Percentiles rank a stretch among this genome's conserved stretches.
phyloP scores from a whole-genome alignment of 1,284 basidiomycete species.

The Sporisorium iseilematis-ciliati region DNA sequence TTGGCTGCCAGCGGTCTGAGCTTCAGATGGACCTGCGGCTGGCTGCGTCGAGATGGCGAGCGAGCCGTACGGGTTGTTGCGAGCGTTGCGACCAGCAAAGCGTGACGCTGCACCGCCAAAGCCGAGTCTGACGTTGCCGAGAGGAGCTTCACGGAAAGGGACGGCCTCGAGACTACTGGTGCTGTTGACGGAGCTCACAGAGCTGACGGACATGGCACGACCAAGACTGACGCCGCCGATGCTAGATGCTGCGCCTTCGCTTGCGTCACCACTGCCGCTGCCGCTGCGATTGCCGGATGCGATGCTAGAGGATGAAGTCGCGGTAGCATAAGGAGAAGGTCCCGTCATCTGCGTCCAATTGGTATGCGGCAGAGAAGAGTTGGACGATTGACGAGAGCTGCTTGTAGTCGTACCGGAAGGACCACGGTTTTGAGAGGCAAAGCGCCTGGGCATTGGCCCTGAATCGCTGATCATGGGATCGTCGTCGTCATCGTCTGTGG shows the following conservation, averaged over 20 bases:
- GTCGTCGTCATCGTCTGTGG: slow-evolving; percentile 56
- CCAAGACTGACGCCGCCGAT: slow-evolving; percentile 47
- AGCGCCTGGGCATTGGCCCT: slow-evolving; percentile 52
- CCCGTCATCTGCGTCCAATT: slow-evolving; percentile 2
- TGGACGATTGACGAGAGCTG: slow-evolving; percentile 38
- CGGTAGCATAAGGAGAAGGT: slow-evolving; percentile 1
- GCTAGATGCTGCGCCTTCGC: slow-evolving; percentile 38
- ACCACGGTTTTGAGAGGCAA: slow-evolving; percentile 39
- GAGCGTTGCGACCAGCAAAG: slow-evolving; percentile 23
- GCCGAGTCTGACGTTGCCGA: slow-evolving; percentile 61
- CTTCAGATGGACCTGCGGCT: background rate
- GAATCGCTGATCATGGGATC: slow-evolving; percentile 51
- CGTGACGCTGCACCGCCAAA: slow-evolving; percentile 38
- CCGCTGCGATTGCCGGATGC: slow-evolving; percentile 45
- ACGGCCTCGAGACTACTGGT: slow-evolving; percentile 67
- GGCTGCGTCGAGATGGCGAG: slow-evolving; percentile 17
- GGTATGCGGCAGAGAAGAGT: slow-evolving; percentile 34
- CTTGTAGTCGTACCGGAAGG: background rate
- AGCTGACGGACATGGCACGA: slow-evolving; percentile 65
- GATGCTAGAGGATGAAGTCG: slow-evolving; percentile 27
- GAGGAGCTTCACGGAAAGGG: slow-evolving; percentile 65
- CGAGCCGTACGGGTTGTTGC: slow-evolving; percentile 21
- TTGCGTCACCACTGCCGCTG: slow-evolving; percentile 37
- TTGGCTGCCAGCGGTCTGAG: background rate
- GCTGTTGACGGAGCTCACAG: slow-evolving; percentile 65